Conservation (phyloP, 805 yeast genomes). For the Candida quercuum region DNA sequence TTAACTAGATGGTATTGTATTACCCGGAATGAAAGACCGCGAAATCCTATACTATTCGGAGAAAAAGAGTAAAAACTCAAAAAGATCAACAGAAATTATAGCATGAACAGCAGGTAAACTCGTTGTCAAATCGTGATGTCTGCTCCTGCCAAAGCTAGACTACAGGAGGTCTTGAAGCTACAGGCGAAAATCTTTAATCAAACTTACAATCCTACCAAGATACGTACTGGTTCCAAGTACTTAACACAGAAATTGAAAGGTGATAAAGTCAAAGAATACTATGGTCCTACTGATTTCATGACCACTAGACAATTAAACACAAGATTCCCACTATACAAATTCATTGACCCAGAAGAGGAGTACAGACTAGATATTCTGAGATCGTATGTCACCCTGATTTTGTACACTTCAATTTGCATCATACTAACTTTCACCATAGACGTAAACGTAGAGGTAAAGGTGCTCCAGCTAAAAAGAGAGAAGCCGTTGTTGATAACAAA, state of each 20-base stretch:
- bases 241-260: slow-evolving; percentile 68
- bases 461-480: slow-evolving; percentile 73
- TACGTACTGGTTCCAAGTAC: slow-evolving; percentile 70
- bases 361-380: slow-evolving; percentile 45
- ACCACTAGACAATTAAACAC: slow-evolving; percentile 54
- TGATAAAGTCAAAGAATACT: slow-evolving; percentile 61
- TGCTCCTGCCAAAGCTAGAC: slow-evolving; percentile 34
- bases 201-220: slow-evolving; percentile 58
- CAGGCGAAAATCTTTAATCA: slow-evolving; percentile 66
- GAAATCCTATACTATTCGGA: neutral
- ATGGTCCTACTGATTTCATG: slow-evolving; percentile 69
- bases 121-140: slow-evolving; percentile 21
- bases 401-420: neutral
- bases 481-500: slow-evolving; percentile 30
- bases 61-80: neutral
- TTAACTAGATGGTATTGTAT: no score
- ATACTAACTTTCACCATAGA: slow-evolving; percentile 18
- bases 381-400: slow-evolving; percentile 7
- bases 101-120: neutral
- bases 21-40: no score
- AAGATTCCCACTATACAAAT: slow-evolving; percentile 42
- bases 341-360: slow-evolving; percentile 64
- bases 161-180: slow-evolving; percentile 51
- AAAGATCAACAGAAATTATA: no score
- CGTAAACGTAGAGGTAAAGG: slow-evolving; percentile 86